Evolutionary conservation across 2,329 filamentous ascomycete genomes (phyloP).

Genomic region (Neonectria sp.): DNA sequence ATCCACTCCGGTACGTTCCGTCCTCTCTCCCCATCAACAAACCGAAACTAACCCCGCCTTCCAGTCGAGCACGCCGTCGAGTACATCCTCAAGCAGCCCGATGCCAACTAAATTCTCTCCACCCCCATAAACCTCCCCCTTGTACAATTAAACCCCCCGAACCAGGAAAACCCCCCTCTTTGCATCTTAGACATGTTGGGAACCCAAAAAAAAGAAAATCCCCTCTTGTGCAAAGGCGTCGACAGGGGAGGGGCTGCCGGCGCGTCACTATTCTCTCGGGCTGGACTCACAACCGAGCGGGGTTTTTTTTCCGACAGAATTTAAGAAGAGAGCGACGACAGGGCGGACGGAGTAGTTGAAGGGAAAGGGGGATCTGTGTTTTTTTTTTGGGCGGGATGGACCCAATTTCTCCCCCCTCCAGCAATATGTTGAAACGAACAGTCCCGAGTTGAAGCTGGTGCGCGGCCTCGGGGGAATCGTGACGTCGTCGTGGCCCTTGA

Average conservation of each 20-base stretch:
- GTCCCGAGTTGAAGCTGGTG: conserved; percentile 17
- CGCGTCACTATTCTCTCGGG: conserved; percentile 13
- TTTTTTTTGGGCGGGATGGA: conserved; percentile 10
- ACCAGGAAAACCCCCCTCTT: conserved; percentile 22
- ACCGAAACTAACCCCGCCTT: conserved; percentile 22
- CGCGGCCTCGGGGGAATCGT: conserved; percentile 6
- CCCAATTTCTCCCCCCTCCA: conserved; percentile 20
- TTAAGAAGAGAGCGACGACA: conserved; percentile 3
- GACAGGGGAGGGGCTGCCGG: conserved; percentile 26
- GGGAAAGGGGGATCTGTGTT: conserved; percentile 6
- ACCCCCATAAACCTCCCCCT: conserved; percentile 32
- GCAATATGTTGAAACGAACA: conserved; percentile 2
- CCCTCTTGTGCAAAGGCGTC: conserved; percentile 24
- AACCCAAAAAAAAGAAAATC: conserved; percentile 22
- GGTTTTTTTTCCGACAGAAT: background rate
- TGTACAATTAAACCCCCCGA: conserved; percentile 47
- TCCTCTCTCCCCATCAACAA: too few species aligned
- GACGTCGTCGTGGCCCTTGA: conserved; percentile 4
- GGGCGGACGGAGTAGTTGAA: background rate
- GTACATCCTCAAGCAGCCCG: conserved; percentile 94
- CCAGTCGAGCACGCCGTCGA: conserved; percentile 93
- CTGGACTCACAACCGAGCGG: conserved; percentile 6
- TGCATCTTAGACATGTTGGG: conserved; percentile 38
- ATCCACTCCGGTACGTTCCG: conserved; percentile 88
- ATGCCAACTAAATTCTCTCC: conserved; percentile 75